phyloP scores from a whole-genome alignment of 2,329 filamentous ascomycete species.

The Trichophyton equinum region DNA sequence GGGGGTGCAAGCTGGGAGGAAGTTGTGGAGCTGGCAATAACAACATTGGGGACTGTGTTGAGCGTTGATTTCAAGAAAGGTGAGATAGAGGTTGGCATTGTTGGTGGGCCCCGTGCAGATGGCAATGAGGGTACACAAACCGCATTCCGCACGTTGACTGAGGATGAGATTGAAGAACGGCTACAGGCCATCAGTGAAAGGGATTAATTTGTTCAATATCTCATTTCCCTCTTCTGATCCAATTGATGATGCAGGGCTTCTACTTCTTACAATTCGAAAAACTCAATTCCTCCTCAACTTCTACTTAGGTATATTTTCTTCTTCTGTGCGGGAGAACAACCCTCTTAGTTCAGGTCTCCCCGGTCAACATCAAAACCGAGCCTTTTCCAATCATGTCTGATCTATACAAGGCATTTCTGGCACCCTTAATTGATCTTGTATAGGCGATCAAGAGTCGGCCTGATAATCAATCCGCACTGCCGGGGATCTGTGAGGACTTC shows the following conservation, averaged over 20 bases:
- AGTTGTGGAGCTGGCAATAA: slow-evolving; percentile 92
- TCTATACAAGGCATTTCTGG: not conserved
- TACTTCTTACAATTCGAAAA: not conserved
- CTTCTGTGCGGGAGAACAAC: not conserved
- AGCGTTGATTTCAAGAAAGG: slow-evolving; percentile 99
- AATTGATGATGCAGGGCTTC: not conserved
- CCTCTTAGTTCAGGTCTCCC: not conserved
- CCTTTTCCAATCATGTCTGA: slow-evolving; percentile 1
- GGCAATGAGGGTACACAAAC: slow-evolving; percentile 70
- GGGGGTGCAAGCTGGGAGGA: slow-evolving; percentile 93
- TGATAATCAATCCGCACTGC: not conserved
- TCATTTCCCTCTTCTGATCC: not conserved
- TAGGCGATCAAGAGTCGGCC: not conserved
- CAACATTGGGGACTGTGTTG: slow-evolving; percentile 85
- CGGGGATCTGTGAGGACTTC: not conserved
- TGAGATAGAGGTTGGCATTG: slow-evolving; percentile 95
- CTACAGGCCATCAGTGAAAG: slow-evolving; percentile 98
- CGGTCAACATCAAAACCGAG: slow-evolving; percentile 2
- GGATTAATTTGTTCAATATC: slow-evolving; percentile 49
- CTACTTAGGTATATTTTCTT: not conserved
- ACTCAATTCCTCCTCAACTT: not conserved
- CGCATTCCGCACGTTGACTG: slow-evolving; percentile 75
- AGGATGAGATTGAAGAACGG: slow-evolving; percentile 97
- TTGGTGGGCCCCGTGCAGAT: slow-evolving; percentile 71
- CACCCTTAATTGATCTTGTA: not conserved